Base-by-base conservation (phyloP, 2,329 filamentous ascomycete genomes). In the Ascochyta rabiei region DNA sequence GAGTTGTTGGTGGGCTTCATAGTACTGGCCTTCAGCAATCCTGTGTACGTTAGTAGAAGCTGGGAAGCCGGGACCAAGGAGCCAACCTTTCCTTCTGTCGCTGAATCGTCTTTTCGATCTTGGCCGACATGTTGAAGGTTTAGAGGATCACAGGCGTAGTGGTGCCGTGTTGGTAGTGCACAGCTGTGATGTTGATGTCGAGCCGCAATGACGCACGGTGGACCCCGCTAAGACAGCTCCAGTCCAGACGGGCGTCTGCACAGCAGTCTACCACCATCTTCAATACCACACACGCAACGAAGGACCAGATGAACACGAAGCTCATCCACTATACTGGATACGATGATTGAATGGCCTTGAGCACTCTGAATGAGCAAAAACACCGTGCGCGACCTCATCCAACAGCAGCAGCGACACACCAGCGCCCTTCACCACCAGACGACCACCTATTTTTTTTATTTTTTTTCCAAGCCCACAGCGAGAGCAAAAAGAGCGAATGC, bases 1-100 rank as follows among this genome's bases (percentile, higher is more conserved):
- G 63, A 96, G 91, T 81, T 99, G 95, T 77, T 99, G 95, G 79
- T 98, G 93, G 54, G 95, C 95, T 84, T 99, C 95, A 81, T 99
- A 99, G 83, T 86, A 97, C 74, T 95, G 89, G 70, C 93, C 93
- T 76, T 96, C 91, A 64, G 86, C 82, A 76, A 96, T 96, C 77
- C 91, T 90, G 67, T 31, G 33, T 37, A 26, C 23, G 39, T 45
- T 30, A 39, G 49, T 57, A 42, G 37, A 19, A 18, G 15, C 28
- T n/a, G 30, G 4, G 24, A 5, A n/a, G 18, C 21, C 23, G 21
- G 10, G 23, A 15, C 16, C 12, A 13, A 8, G 2, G 2, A 1
- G 2, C 34, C 13, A 24, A 89, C 87, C 87, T 93, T 77, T 89
- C 82, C 79, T 93, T 90, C 75, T 97, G 87, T 50, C 87, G 83